These are phyloP conservation scores for Dendrocalamus sinicus DNA, from an alignment of 176 grass and related monocot genomes.

Conservation along the genomic window DNA sequence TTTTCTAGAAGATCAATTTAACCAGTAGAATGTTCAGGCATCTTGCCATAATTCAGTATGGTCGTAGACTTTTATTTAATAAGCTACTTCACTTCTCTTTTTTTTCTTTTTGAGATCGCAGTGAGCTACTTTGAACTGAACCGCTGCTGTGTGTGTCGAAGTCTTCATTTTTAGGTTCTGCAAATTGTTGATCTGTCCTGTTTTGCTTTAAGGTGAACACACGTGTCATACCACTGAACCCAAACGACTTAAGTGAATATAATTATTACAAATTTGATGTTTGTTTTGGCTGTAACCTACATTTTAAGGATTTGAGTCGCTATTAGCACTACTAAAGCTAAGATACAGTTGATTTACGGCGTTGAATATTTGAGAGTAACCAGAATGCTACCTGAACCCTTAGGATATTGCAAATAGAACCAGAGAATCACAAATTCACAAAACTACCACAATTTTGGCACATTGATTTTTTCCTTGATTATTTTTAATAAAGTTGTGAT, in stretches of 20 bases:
- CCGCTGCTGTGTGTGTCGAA: neutral
- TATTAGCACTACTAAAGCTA: constrained; percentile 10
- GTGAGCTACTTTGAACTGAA: neutral
- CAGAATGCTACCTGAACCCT: constrained; percentile 1
- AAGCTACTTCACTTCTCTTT: neutral
- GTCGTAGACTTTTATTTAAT: neutral
- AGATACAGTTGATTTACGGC: neutral
- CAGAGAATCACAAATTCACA: neutral
- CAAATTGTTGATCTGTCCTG: neutral
- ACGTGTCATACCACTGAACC: neutral
- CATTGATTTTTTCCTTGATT: neutral
- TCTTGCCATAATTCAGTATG: neutral
- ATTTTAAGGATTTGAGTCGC: constrained; percentile 19
- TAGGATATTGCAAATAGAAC: constrained; percentile 19
- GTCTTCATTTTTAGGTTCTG: neutral
- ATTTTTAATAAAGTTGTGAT: constrained; percentile 27
- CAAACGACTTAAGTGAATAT: constrained; percentile 3
- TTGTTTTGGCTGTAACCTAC: neutral
- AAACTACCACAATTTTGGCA: neutral
- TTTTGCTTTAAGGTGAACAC: constrained; percentile 1
- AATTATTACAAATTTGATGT: neutral
- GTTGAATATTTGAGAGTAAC: constrained; percentile 21
- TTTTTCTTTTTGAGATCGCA: neutral
- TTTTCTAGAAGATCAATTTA: constrained; percentile 21
- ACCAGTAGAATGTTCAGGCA: neutral